Evolutionary conservation across 1,139 yeast genomes (phyloP).

Genomic region (Kodamaea anthophila): DNA sequence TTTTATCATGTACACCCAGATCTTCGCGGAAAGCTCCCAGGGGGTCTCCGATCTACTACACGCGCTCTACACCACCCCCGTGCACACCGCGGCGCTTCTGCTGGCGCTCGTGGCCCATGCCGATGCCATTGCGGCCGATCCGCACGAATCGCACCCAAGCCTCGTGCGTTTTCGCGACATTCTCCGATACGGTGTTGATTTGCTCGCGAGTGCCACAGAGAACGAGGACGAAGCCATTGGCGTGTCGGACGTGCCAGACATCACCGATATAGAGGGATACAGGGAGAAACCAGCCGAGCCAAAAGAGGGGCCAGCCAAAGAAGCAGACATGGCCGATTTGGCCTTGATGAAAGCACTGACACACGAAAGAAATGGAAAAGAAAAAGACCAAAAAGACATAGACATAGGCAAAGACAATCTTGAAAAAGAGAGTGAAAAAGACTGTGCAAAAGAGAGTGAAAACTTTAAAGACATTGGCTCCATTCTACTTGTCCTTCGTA

Average conservation of each 20-base stretch:
- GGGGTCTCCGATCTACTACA: slow-evolving; percentile 19
- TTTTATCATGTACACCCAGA: slow-evolving; percentile 22
- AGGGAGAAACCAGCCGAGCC: too few relatives aligned
- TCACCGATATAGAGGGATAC: too few relatives aligned
- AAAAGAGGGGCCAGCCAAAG: too few relatives aligned
- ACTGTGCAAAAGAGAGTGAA: too few relatives aligned
- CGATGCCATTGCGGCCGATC: slow-evolving; percentile 9
- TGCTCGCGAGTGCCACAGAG: slow-evolving; percentile 9
- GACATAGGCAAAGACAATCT: too few relatives aligned
- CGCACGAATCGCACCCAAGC: slow-evolving; percentile 7
- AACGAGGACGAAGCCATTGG: slow-evolving; percentile 23
- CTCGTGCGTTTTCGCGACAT: slow-evolving; percentile 14
- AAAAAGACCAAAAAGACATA: too few relatives aligned
- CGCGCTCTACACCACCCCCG: slow-evolving; percentile 22
- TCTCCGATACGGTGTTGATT: slow-evolving; percentile 16
- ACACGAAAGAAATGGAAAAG: too few relatives aligned
- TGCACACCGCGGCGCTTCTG: slow-evolving; percentile 20
- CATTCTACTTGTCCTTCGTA: too few relatives aligned
- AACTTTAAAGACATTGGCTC: slow-evolving; percentile 4
- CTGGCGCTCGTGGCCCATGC: slow-evolving; percentile 21
- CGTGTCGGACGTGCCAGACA: too few relatives aligned
- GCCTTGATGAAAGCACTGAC: too few relatives aligned
- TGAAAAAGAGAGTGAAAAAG: too few relatives aligned
- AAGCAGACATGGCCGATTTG: too few relatives aligned
- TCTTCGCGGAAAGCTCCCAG: slow-evolving; percentile 18